A percentile compares a stretch with the other conserved stretches of the same genome.
These are phyloP conservation scores for Hevea brasiliensis DNA, from an alignment of 345 rosid species.

Conservation along the genomic window DNA sequence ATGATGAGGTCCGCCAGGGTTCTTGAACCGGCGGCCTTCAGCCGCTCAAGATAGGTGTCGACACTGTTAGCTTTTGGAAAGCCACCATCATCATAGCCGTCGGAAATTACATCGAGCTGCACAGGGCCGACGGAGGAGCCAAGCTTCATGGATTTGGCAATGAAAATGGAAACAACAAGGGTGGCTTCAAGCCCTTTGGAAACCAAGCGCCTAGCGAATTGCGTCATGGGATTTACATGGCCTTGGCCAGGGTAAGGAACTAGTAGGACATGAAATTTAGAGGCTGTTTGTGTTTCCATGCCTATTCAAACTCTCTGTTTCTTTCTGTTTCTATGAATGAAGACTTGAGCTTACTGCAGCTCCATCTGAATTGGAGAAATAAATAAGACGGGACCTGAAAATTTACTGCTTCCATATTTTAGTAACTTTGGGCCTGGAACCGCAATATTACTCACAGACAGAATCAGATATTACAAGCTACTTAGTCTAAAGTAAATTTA, in stretches of 20 bases:
- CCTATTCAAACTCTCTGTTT: background rate
- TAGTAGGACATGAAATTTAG: constrained; percentile 7
- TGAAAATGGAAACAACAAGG: constrained; percentile 13
- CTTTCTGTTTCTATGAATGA: no score
- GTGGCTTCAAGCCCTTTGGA: constrained; percentile 24
- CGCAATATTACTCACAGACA: no score
- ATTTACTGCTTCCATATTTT: no score
- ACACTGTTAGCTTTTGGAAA: background rate
- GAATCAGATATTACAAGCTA: no score
- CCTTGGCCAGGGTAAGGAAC: constrained; percentile 25
- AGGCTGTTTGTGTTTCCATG: no score
- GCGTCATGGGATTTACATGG: constrained; percentile 29
- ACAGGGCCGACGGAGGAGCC: constrained; percentile 20
- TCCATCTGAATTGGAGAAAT: no score
- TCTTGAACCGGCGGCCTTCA: constrained; percentile 45
- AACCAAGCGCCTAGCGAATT: constrained; percentile 20
- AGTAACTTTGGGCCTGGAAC: no score
- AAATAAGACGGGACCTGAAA: no score
- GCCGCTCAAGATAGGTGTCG: constrained; percentile 8
- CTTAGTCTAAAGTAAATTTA: no score
- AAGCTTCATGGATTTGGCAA: constrained; percentile 16
- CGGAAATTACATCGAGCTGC: constrained; percentile 17
- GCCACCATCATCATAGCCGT: constrained; percentile 23
- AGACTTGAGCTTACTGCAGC: no score
- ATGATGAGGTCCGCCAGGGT: constrained; percentile 44